These are phyloP conservation scores for Talaromyces thailandensis DNA, from an alignment of 495 filamentous ascomycete species.

Conservation along the genomic window DNA sequence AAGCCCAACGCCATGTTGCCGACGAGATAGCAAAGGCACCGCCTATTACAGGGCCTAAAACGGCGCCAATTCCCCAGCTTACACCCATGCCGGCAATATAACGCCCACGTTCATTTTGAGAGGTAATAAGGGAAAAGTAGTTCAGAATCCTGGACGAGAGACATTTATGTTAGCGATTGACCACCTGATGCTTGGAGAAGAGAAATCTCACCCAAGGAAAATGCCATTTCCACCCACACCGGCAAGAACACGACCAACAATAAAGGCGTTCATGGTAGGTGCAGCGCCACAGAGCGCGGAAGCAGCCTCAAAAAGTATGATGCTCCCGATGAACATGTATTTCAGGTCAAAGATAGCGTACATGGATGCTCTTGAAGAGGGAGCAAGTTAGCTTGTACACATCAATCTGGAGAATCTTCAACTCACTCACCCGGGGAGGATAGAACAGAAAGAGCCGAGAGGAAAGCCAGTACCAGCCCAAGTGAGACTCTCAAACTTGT, in stretches of 20 bases:
- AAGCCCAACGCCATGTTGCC: slow-evolving; percentile 35
- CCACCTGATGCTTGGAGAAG: neutral
- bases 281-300: slow-evolving; percentile 40
- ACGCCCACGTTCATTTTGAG: slow-evolving; percentile 20
- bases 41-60: slow-evolving; percentile 32
- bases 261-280: slow-evolving; percentile 30
- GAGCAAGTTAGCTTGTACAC: too few relatives aligned
- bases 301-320: slow-evolving; percentile 34
- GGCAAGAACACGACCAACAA: slow-evolving; percentile 29
- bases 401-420: too few relatives aligned
- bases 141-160: slow-evolving; percentile 13
- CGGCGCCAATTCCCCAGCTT: slow-evolving; percentile 38
- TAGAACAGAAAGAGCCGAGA: neutral
- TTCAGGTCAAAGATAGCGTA: slow-evolving; percentile 42
- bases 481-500: slow-evolving; percentile 39
- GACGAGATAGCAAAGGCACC: slow-evolving; percentile 22
- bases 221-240: slow-evolving; percentile 34
- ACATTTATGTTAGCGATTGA: too few relatives aligned
- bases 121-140: slow-evolving; percentile 20
- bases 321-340: slow-evolving; percentile 31
- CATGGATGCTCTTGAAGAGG: too few relatives aligned
- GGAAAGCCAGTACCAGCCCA: slow-evolving; percentile 49
- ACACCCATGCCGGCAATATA: slow-evolving; percentile 24
- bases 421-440: neutral
- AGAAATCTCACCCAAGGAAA: slow-evolving; percentile 1